A percentile compares a stretch with the other conserved stretches of the same genome.
These are phyloP conservation scores for Blastobotrys persicus DNA, from an alignment of 1,139 yeast species.

Conservation along the genomic window DNA sequence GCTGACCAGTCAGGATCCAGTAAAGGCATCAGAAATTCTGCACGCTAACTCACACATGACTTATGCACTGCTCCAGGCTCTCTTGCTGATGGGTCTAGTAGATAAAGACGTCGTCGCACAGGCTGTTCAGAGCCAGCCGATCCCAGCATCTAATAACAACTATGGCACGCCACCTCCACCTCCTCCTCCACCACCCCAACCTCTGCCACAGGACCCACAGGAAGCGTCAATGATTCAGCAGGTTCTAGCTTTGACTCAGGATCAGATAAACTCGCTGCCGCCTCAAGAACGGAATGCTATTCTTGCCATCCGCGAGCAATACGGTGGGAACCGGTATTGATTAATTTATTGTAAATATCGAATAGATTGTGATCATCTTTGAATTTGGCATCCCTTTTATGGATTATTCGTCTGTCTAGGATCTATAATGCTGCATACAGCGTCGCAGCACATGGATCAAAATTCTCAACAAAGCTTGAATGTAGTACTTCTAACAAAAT, in stretches of 20 bases:
- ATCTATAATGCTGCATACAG: too few species aligned
- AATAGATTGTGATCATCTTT: too few species aligned
- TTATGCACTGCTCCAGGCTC: slow-evolving; percentile 76
- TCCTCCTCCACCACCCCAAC: slow-evolving; percentile 27
- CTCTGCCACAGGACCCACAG: slow-evolving; percentile 29
- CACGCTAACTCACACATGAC: slow-evolving; percentile 74
- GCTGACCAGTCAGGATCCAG: slow-evolving; percentile 62
- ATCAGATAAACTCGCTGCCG: slow-evolving; percentile 56
- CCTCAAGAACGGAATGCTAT: slow-evolving; percentile 45
- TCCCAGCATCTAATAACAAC: slow-evolving; percentile 11
- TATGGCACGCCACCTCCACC: slow-evolving; percentile 18
- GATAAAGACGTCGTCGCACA: slow-evolving; percentile 52
- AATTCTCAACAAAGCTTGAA: too few species aligned
- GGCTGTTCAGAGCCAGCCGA: slow-evolving; percentile 30
- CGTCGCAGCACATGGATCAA: too few species aligned
- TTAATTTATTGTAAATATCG: neutral
- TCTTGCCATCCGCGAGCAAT: slow-evolving; percentile 25
- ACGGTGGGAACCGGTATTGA: slow-evolving; percentile 14
- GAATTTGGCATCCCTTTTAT: too few species aligned
- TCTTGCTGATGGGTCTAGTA: slow-evolving; percentile 58
- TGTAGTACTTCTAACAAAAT: too few species aligned
- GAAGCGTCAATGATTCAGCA: slow-evolving; percentile 41
- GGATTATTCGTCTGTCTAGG: too few species aligned
- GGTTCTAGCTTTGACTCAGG: slow-evolving; percentile 56
- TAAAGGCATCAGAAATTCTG: slow-evolving; percentile 60